phyloP scores from a whole-genome alignment of 1,139 yeast genomes.

The Geotrichum phurueaensis region DNA sequence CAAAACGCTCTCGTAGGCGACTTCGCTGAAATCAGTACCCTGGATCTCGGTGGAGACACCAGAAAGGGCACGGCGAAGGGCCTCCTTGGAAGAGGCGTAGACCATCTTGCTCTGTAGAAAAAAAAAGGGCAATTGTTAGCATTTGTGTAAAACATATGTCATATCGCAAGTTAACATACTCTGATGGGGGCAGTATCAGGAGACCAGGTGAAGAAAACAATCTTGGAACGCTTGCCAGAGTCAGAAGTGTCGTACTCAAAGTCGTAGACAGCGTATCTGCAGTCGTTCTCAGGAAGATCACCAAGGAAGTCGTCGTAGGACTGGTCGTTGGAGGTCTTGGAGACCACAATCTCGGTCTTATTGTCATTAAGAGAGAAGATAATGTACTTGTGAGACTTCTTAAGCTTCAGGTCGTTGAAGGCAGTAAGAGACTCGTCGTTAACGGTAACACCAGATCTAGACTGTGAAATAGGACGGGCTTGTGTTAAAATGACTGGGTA shows the following conservation, averaged over 20 bases:
- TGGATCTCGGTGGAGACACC: conserved; percentile 93
- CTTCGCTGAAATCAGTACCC: conserved; percentile 97
- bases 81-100: conserved; percentile 95
- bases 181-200: conserved; percentile 93
- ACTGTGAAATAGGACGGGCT: background rate
- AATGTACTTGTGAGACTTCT: conserved; percentile 76
- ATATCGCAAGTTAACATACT: conserved; percentile 28
- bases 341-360: conserved; percentile 88
- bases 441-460: conserved; percentile 57
- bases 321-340: conserved; percentile 64
- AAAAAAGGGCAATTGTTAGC: conserved; percentile 1
- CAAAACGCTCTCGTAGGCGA: conserved; percentile 84
- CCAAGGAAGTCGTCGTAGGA: conserved; percentile 81
- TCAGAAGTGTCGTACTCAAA: conserved; percentile 86
- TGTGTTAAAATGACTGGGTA: no score
- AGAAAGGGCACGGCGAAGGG: conserved; percentile 92
- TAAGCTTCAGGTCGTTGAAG: conserved; percentile 92
- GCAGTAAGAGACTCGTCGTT: conserved; percentile 91
- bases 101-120: conserved; percentile 69
- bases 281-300: conserved; percentile 89
- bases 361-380: conserved; percentile 73
- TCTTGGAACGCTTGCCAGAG: conserved; percentile 92
- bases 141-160: background rate
- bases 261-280: conserved; percentile 94
- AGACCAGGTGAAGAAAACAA: conserved; percentile 92